Base-by-base conservation (phyloP, 257 asterid species). In the Petunia secreta region DNA sequence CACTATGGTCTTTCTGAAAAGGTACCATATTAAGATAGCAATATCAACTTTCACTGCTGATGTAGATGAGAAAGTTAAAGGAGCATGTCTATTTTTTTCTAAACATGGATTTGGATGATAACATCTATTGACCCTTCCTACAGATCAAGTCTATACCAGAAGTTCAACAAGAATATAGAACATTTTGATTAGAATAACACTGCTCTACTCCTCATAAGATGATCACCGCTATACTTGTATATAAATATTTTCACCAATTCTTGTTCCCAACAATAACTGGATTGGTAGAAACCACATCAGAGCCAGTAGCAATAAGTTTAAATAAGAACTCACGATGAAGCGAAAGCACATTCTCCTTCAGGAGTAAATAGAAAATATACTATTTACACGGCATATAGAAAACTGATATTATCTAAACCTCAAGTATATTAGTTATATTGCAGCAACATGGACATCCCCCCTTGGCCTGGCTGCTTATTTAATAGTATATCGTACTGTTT, bases 391-490 rank as follows among this genome's bases (percentile, higher is more conserved):
- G 6, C 4, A 36, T 1, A 57, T 5, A 57, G 63, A 8, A 15
- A 57, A 1, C 36, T 14, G 2, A 57, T 57, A 14, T 57, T 57
- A n/a, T 15, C 63, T 36, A 57, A 14, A 57, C 63, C 62, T 15
- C 63, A 57, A 57, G 63, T 57, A 57, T 57, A 57, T 14, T 3
- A 57, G 16, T 14, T 57, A 53, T 9, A 53, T 53, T 53, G n/a
- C 15, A 53, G n/a, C 4, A 10, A 53, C 13, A 53, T 53, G 15
- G 2, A 15, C 58, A 8, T 48, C 2, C 53, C 53, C 14, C 6
- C 39, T n/a, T 14, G 65, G 48, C 62, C 73, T 50, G 54, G 65
- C 78, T 43, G 80, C 80, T 80, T 80, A 77, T 80, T 84, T 80
- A 84, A 25, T 25, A 25, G 25, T 25, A 25, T 25, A 25, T 25